Conservation (phyloP, 768 basidiomycete species). For the Kwoniella newhampshirensis region DNA sequence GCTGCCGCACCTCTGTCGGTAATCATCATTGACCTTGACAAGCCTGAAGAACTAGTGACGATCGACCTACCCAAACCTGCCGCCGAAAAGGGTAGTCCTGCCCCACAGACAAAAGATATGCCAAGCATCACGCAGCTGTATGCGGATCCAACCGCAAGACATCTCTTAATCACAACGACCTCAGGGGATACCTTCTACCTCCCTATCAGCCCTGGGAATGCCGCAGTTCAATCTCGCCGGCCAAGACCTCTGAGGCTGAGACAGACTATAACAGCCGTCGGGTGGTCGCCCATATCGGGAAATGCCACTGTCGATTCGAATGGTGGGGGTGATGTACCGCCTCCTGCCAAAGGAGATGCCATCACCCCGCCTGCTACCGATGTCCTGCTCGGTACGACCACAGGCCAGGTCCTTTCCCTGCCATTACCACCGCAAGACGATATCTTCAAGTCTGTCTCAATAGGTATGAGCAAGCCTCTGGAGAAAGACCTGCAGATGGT, state of each 20-base stretch:
- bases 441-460: conserved; percentile 67
- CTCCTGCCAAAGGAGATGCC: conserved; percentile 26
- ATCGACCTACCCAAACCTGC: conserved; percentile 70
- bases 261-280: conserved; percentile 83
- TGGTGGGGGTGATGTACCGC: conserved; percentile 5
- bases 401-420: conserved; percentile 83
- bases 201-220: conserved; percentile 55
- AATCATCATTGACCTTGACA: conserved; percentile 84
- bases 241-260: conserved; percentile 74
- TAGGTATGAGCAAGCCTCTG: conserved; percentile 41
- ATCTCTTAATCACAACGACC: conserved; percentile 78
- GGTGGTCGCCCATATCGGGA: conserved; percentile 75
- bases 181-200: conserved; percentile 95
- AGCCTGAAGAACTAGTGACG: conserved; percentile 71
- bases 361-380: conserved; percentile 66
- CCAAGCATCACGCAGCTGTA: conserved; percentile 72
- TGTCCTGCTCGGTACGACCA: conserved; percentile 79
- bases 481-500: conserved; percentile 54
- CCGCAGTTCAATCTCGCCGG: conserved; percentile 61
- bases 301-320: conserved; percentile 54
- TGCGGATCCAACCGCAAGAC: conserved; percentile 87
- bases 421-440: conserved; percentile 79
- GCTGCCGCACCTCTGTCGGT: conserved; percentile 72
- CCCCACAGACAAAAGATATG: conserved; percentile 56
- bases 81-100: conserved; percentile 57